phyloP scores from a whole-genome alignment of 805 yeast species.

The Candida multigemmis region DNA sequence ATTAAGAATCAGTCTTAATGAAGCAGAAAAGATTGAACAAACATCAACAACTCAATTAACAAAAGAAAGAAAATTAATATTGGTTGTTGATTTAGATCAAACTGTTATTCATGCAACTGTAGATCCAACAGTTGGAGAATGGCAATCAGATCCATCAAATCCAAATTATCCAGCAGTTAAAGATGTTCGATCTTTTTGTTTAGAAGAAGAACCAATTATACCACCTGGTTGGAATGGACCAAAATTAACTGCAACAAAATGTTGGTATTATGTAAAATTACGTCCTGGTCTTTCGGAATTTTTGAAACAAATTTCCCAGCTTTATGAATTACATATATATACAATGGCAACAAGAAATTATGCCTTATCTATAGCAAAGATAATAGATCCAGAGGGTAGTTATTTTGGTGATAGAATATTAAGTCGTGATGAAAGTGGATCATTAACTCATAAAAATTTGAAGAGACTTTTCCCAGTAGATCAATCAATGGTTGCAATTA shows the following conservation, averaged over 20 bases:
- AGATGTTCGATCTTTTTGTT: slow-evolving; percentile 68
- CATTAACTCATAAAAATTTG: slow-evolving; percentile 79
- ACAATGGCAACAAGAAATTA: slow-evolving; percentile 97
- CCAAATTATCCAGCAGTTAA: slow-evolving; percentile 81
- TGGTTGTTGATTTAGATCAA: slow-evolving; percentile 95
- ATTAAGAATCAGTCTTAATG: slow-evolving; percentile 72
- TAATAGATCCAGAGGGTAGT: slow-evolving; percentile 83
- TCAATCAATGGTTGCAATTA: slow-evolving; percentile 91
- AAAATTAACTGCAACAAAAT: slow-evolving; percentile 45
- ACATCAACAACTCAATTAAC: slow-evolving; percentile 52
- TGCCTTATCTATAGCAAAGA: slow-evolving; percentile 80
- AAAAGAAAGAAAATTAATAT: slow-evolving; percentile 58
- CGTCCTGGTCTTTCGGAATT: slow-evolving; percentile 82
- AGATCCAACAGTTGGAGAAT: slow-evolving; percentile 93
- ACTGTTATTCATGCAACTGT: slow-evolving; percentile 97
- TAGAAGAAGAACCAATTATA: slow-evolving; percentile 64
- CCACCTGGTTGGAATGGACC: slow-evolving; percentile 58
- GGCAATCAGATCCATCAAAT: slow-evolving; percentile 81
- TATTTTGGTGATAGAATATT: slow-evolving; percentile 88
- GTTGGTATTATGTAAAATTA: slow-evolving; percentile 89
- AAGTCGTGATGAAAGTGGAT: slow-evolving; percentile 92
- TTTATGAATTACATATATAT: slow-evolving; percentile 87
- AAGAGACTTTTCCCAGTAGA: slow-evolving; percentile 90
- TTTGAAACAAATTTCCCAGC: slow-evolving; percentile 49
- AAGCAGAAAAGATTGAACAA: slow-evolving; percentile 79